phyloP scores from a whole-genome alignment of 352 stramenopile genomes.

The Detonula confervacea region DNA sequence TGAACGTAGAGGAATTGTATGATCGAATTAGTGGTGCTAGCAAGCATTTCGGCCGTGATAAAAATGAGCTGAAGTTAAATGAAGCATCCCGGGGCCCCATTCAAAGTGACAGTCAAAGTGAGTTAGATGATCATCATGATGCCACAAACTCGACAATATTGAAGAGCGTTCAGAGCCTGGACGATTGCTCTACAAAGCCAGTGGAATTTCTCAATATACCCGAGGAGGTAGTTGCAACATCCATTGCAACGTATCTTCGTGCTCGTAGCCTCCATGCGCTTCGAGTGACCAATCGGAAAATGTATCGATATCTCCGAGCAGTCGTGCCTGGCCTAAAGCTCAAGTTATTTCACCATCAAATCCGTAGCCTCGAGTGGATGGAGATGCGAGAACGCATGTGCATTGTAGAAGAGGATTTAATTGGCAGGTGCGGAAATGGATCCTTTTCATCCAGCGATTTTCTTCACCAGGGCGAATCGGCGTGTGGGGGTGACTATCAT shows the following conservation, averaged over 20 bases:
- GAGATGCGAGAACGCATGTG: slow-evolving; percentile 55
- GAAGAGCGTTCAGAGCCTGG: too few relatives aligned
- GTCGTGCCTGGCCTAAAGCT: slow-evolving; percentile 75
- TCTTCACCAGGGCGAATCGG: slow-evolving; percentile 14
- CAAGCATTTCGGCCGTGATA: slow-evolving; percentile 16
- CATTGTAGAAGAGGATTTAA: slow-evolving; percentile 56
- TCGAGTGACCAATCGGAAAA: slow-evolving; percentile 51
- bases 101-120: too few relatives aligned
- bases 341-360: slow-evolving; percentile 79
- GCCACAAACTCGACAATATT: too few relatives aligned
- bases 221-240: slow-evolving; percentile 59
- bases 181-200: slow-evolving; percentile 4
- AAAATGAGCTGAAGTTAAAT: slow-evolving; percentile 3
- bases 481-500: slow-evolving; percentile 58
- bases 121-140: too few relatives aligned
- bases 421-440: slow-evolving; percentile 8
- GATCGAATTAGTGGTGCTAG: slow-evolving; percentile 48
- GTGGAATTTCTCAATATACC: slow-evolving; percentile 44
- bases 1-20: slow-evolving; percentile 70
- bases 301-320: slow-evolving; percentile 45
- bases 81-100: background rate
- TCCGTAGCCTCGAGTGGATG: slow-evolving; percentile 79
- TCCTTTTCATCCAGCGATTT: background rate
- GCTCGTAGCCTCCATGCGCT: slow-evolving; percentile 61
- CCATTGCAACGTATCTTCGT: slow-evolving; percentile 63